Base-by-base conservation (phyloP, 257 asterid genomes). In the Fraxinus quadrangulata region DNA sequence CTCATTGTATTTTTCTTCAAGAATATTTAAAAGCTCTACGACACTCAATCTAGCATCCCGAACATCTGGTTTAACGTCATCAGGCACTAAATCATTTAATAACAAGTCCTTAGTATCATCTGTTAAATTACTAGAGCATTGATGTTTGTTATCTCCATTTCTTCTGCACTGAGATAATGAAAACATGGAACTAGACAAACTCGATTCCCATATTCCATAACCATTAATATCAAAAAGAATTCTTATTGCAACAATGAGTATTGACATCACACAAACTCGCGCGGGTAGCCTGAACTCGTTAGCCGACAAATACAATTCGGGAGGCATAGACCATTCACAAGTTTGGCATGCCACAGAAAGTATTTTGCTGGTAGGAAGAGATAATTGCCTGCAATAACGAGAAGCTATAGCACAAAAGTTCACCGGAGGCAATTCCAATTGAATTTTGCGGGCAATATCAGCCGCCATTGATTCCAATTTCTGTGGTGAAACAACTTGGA, bases 261-360 rank as follows among this genome's bases (percentile, higher is more conserved):
- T 85, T 7, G 97, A 83, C 97, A 92, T 91, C 81, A 91, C 97
- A 72, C 71, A 86, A 37, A 78, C 90, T 77, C 96, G 94, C 16
- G 94, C 86, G 12, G 98, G 98, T 39, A 85, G 81, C 79, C 89
- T 86, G 30, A 26, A 28, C 80, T 87, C 89, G 21, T 85, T 90
- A 45, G 85, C 82, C 7, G 92, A 92, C 28, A 94, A 78, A 80
- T 83, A 90, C 77, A 94, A 74, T 75, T 88, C 97, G 5, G 93
- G 78, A 40, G 97, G 91, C 92, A 73, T 83, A 74, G 92, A 86
- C 97, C 98, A 94, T 72, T 88, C 94, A 80, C 79, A 91, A 61
- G 92, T 78, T 21, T 73, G 89, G 78, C 91, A 85, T 49, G 97
- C 93, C 75, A 70, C 80, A 71, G 86, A 85, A 83, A 94, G 92